These are phyloP conservation scores for Stygiomarasmius scandens DNA, from an alignment of 1,284 basidiomycete genomes.

Conservation along the genomic window DNA sequence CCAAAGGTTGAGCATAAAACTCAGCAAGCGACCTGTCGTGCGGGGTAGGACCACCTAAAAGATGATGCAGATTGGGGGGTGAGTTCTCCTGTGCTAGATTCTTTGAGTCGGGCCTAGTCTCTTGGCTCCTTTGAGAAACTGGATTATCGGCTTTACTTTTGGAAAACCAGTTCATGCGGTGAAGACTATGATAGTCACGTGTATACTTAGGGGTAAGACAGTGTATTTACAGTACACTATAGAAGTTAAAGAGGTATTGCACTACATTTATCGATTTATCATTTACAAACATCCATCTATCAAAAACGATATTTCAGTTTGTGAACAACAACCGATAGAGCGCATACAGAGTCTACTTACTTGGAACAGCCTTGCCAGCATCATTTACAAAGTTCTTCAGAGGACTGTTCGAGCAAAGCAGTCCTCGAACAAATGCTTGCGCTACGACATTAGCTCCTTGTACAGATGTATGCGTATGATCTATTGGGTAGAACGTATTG, in stretches of 20 bases:
- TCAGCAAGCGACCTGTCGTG: constrained; percentile 63
- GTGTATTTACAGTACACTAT: no score
- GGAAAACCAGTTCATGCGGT: background rate
- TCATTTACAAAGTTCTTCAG: constrained; percentile 36
- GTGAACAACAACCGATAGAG: no score
- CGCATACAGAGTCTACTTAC: no score
- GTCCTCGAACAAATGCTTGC: constrained; percentile 44
- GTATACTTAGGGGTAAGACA: no score
- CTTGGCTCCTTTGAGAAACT: background rate
- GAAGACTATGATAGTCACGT: no score
- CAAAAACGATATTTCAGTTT: no score
- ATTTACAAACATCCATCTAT: no score
- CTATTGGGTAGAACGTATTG: constrained; percentile 46
- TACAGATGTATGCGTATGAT: constrained; percentile 50
- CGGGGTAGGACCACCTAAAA: constrained; percentile 43
- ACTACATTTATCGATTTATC: no score
- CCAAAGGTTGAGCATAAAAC: constrained; percentile 33
- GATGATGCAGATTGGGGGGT: constrained; percentile 1
- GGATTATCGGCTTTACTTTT: background rate
- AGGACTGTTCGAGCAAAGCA: constrained; percentile 37
- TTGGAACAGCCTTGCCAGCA: constrained; percentile 37
- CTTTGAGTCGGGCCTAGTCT: background rate
- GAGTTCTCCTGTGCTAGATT: background rate
- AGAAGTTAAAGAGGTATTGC: no score
- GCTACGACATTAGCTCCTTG: constrained; percentile 47